A percentile compares a stretch with the other conserved stretches of the same genome.
These are phyloP conservation scores for Naumovozyma dairenensis DNA, from an alignment of 805 yeast species.

Conservation along the genomic window DNA sequence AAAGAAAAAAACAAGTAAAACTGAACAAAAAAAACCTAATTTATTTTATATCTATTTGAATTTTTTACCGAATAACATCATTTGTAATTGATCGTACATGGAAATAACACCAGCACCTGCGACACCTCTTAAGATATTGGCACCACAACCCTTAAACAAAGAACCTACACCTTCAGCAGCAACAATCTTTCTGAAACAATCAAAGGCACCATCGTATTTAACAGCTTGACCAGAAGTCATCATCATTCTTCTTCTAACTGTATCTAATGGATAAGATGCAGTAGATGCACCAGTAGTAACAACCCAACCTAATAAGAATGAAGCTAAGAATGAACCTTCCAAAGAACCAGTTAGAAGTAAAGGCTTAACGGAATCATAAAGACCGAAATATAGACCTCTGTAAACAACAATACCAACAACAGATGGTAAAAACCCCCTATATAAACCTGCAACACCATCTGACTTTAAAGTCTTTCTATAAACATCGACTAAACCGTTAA, in stretches of 20 bases:
- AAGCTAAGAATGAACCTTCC: conserved; percentile 90
- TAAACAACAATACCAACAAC: conserved; percentile 95
- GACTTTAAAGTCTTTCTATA: conserved; percentile 91
- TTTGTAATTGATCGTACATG: conserved; percentile 93
- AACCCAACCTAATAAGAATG: conserved; percentile 94
- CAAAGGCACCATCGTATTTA: conserved; percentile 91
- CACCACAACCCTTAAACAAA: conserved; percentile 98
- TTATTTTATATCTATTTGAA: conserved; percentile 57
- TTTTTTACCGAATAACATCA: conserved; percentile 92
- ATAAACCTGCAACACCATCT: conserved; percentile 96
- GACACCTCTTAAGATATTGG: conserved; percentile 99
- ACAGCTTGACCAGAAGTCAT: conserved; percentile 99
- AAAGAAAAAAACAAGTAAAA: too few relatives aligned
- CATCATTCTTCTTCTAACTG: conserved; percentile 99
- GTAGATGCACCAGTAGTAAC: conserved; percentile 98
- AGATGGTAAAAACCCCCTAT: conserved; percentile 99
- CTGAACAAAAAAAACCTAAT: neutral
- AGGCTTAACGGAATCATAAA: conserved; percentile 94
- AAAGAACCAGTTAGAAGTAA: conserved; percentile 87
- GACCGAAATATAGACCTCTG: conserved; percentile 99
- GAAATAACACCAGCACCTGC: conserved; percentile 99
- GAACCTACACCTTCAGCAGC: conserved; percentile 92
- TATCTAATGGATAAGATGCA: conserved; percentile 97
- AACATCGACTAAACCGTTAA: conserved; percentile 94
- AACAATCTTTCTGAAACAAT: conserved; percentile 83